These are phyloP conservation scores for Chaetomium fimeti DNA, from an alignment of 495 filamentous ascomycete genomes.

Conservation along the genomic window DNA sequence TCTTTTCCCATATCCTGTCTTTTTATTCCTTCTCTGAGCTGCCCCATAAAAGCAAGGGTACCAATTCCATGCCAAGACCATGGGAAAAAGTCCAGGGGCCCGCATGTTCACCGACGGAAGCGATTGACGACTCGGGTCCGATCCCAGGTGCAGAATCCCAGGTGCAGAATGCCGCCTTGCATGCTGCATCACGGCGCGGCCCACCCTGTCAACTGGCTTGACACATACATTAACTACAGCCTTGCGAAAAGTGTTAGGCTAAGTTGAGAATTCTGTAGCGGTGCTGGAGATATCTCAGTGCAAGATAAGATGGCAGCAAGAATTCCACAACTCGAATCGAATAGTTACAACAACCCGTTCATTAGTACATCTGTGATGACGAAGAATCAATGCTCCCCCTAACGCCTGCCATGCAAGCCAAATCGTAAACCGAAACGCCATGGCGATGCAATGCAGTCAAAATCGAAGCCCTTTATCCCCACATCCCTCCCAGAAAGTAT, in stretches of 20 bases:
- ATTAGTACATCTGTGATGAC: not conserved
- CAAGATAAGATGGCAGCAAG: not conserved
- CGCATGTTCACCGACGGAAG: not conserved
- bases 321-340: not conserved
- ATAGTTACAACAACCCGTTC: not conserved
- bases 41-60: not conserved
- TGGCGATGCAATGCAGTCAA: slow-evolving; percentile 5
- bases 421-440: not conserved
- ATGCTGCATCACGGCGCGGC: slow-evolving; percentile 5
- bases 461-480: too few relatives aligned
- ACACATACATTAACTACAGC: not conserved
- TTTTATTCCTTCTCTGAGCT: too few relatives aligned
- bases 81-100: not conserved
- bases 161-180: not conserved
- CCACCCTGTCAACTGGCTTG: not conserved
- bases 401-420: slow-evolving; percentile 11
- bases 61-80: not conserved
- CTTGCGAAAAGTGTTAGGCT: not conserved
- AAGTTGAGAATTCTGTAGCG: not conserved
- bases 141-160: not conserved
- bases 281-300: too few relatives aligned
- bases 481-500: too few relatives aligned
- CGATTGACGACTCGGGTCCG: not conserved
- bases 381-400: not conserved
- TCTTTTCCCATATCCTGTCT: too few relatives aligned